Conservation (phyloP, 306 rosid genomes). For the Vigna trinervia region DNA sequence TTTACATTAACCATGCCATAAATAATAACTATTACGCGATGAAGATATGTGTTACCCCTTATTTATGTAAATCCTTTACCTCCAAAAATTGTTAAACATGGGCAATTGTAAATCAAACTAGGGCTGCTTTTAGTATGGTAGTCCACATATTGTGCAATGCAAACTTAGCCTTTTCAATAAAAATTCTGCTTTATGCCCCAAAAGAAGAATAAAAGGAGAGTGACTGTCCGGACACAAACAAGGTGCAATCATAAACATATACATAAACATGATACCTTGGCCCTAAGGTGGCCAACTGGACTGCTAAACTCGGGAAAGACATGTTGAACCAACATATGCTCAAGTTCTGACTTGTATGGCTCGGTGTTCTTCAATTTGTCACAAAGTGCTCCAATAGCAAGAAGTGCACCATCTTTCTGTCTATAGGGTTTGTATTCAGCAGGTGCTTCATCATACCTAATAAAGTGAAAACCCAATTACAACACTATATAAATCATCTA, state of each 20-base stretch:
- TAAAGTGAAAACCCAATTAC: constrained; percentile 30
- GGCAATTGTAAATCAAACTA: background rate
- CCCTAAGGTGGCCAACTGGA: constrained; percentile 95
- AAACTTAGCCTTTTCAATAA: background rate
- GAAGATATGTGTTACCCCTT: background rate
- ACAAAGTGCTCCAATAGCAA: constrained; percentile 96
- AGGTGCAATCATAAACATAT: constrained; percentile 11
- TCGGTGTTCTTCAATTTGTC: constrained; percentile 90
- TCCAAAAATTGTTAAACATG: background rate
- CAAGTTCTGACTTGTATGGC: constrained; percentile 95
- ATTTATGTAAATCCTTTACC: constrained; percentile 11
- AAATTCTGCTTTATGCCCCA: constrained; percentile 23
- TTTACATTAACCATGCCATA: background rate
- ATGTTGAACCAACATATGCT: constrained; percentile 95
- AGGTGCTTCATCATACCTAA: constrained; percentile 86
- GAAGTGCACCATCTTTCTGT: constrained; percentile 98
- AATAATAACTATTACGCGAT: background rate
- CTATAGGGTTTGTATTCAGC: constrained; percentile 79
- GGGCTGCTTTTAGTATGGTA: background rate
- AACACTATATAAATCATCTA: constrained; percentile 18
- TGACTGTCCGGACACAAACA: background rate
- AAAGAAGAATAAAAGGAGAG: constrained; percentile 1
- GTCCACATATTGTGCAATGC: background rate
- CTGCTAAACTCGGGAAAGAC: constrained; percentile 97
- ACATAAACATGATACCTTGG: constrained; percentile 67